Evolutionary conservation across 1,284 basidiomycete species (phyloP).

Genomic region (Acaromyces ingoldii): DNA sequence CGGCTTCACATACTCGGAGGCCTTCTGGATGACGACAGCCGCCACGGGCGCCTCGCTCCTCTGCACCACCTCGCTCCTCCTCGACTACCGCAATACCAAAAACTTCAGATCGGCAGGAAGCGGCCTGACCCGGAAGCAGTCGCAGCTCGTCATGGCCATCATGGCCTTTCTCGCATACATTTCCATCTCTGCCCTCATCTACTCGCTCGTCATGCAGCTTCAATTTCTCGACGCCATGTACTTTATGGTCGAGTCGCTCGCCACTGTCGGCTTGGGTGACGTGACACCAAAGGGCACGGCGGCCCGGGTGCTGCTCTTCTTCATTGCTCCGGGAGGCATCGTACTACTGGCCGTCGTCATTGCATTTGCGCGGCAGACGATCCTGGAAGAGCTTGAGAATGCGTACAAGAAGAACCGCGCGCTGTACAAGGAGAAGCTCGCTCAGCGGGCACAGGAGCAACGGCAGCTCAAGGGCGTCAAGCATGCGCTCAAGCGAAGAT

Average conservation of each 20-base stretch:
- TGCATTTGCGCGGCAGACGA: constrained; percentile 63
- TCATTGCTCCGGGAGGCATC: constrained; percentile 49
- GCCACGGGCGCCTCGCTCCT: constrained; percentile 66
- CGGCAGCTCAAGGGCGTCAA: no score
- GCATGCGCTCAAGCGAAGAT: no score
- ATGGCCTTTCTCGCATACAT: constrained; percentile 60
- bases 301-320: constrained; percentile 33
- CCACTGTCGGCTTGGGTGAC: constrained; percentile 70
- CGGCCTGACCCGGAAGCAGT: constrained; percentile 73
- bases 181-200: constrained; percentile 53
- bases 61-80: constrained; percentile 66
- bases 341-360: constrained; percentile 60
- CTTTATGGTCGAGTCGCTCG: constrained; percentile 64
- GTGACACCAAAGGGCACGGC: constrained; percentile 63
- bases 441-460: constrained; percentile 12
- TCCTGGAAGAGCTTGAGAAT: constrained; percentile 59
- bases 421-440: constrained; percentile 12
- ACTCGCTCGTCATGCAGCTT: constrained; percentile 13
- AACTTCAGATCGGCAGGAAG: constrained; percentile 65
- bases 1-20: constrained; percentile 56
- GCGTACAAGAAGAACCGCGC: constrained; percentile 17
- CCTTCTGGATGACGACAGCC: constrained; percentile 76
- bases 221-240: constrained; percentile 48
- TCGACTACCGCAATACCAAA: constrained; percentile 59
- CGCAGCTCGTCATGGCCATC: constrained; percentile 68